Percentiles rank a stretch among this genome's conserved stretches.
Evolutionary conservation across 495 filamentous ascomycete genomes (phyloP).

Genomic region (Astrothelium macrocarpum): DNA sequence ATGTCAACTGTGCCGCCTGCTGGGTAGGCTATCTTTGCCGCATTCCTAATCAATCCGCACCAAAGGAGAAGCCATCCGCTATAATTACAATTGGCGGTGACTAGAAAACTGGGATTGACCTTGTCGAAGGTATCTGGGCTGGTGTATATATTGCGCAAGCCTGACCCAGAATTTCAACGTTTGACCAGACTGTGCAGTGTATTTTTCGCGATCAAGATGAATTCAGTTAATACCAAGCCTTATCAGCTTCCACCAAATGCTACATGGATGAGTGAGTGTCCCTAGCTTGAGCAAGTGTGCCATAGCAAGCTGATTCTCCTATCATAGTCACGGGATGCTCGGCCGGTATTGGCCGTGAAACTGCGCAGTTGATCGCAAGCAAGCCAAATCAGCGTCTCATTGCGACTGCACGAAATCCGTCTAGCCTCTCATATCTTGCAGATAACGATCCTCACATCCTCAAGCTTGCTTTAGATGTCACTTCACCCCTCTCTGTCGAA

Average conservation of each 20-base stretch:
- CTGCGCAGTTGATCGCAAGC: not conserved
- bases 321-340: conserved; percentile 6
- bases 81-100: not conserved
- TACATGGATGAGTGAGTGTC: not conserved
- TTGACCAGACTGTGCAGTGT: not conserved
- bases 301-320: not conserved
- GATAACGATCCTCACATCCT: not conserved
- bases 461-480: conserved; percentile 5
- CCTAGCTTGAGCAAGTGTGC: not conserved
- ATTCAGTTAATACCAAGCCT: not conserved
- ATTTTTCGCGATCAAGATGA: not conserved
- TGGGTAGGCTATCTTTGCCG: not conserved
- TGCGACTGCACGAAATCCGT: conserved; percentile 1
- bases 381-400: conserved; percentile 2
- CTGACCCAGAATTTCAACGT: not conserved
- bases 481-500: not conserved
- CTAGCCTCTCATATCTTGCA: conserved; percentile 4
- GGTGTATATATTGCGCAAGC: not conserved
- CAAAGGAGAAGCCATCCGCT: not conserved
- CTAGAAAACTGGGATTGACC: not conserved
- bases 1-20: not conserved
- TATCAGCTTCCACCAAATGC: not conserved
- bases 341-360: conserved; percentile 2
- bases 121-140: not conserved
- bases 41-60: not conserved